Evolutionary conservation across 2,329 filamentous ascomycete genomes (phyloP).

Genomic region (Coniella lustricola): DNA sequence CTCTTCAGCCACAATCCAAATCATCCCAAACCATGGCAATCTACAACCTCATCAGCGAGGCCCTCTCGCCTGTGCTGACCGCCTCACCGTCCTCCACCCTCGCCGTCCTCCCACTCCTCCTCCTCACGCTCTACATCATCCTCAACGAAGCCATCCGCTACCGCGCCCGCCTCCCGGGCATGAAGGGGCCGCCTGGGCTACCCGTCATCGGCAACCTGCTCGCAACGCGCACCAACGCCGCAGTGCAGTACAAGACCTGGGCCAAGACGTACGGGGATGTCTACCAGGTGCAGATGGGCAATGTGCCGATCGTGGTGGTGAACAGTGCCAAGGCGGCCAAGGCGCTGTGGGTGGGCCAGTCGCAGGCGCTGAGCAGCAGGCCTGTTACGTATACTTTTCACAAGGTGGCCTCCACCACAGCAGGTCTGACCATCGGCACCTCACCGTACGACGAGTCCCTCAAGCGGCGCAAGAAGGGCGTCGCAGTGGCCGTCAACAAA

Average conservation of each 20-base stretch:
- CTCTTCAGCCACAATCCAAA: too few relatives aligned
- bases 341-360: constrained; percentile 58
- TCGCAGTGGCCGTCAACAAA: constrained; percentile 58
- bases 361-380: constrained; percentile 57
- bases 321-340: constrained; percentile 61
- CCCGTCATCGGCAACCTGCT: constrained; percentile 49
- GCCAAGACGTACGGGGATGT: constrained; percentile 24
- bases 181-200: constrained; percentile 42
- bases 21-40: too few relatives aligned
- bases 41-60: not conserved
- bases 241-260: constrained; percentile 41
- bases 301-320: constrained; percentile 56
- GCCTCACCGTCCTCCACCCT: not conserved
- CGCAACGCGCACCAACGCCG: constrained; percentile 47
- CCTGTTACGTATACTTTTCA: constrained; percentile 58
- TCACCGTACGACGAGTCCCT: constrained; percentile 64
- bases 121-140: constrained; percentile 38
- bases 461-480: constrained; percentile 58
- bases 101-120: not conserved
- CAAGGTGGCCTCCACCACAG: constrained; percentile 42
- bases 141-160: constrained; percentile 41
- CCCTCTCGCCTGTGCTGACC: not conserved
- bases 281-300: constrained; percentile 29
- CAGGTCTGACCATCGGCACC: constrained; percentile 47
- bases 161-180: constrained; percentile 35